Base-by-base conservation (phyloP, 2,329 filamentous ascomycete species). In the Sordariomycetes sp. region DNA sequence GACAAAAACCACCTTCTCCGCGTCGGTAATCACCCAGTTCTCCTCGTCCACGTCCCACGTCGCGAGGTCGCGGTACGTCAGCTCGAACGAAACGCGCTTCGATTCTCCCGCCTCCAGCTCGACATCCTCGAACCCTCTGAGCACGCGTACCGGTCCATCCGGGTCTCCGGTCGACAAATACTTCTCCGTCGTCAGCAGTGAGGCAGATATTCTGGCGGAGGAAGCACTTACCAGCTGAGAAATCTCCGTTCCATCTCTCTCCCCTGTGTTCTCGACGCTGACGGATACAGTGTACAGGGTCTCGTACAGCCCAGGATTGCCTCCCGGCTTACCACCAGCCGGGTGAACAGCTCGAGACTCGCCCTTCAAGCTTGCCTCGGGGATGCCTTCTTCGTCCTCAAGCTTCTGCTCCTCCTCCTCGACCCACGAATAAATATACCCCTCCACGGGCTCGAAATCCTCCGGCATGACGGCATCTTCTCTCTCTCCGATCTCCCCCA, bases 371-470 rank as follows among this genome's bases (percentile, higher is more conserved):
- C 54, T 57, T 20, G 54, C 43, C 24, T 57, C 54, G 12, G 37
- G n/a, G 18, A 57, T 46, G 8, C 28, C 28, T 28, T 46, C 40
- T n/a, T 46, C 32, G 14, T 57, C 37, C 40, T 32, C 25, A 4
- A 25, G 54, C 11, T n/a, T 18, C 40, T 48, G 14, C 2, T 18
- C 37, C 24, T 25, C 37, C n/a, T 57, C 37, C 25, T 34, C 24
- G n/a, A 57, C 37, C 54, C 54, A 57, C 16, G 43, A 48, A 32
- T 57, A 57, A 3, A 57, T 40, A 37, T 57, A 57, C n/a, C 40
- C 40, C 37, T 35, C 35, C 11, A 57, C 48, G 8, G 14, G 24
- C 14, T 48, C 37, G 32, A 57, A 57, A 14, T 25, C 54, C 28
- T 46, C 40, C 11, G 54, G 54, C 3, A 28, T 22, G 5, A 48